Percentiles rank a stretch among this genome's conserved stretches.
phyloP scores from a whole-genome alignment of 1,139 yeast genomes.

The Blastobotrys apis region DNA sequence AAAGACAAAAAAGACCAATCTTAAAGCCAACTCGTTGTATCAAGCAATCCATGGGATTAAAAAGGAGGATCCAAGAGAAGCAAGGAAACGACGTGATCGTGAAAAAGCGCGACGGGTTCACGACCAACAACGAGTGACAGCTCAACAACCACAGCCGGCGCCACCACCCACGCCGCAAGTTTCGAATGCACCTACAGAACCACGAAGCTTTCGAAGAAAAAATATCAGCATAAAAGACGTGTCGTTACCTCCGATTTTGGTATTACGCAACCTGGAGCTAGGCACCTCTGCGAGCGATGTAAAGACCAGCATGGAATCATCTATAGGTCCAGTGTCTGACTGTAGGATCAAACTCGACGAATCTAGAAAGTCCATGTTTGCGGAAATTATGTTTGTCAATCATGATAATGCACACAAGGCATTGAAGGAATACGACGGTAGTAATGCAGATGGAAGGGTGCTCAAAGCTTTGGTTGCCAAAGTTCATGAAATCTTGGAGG shows the following conservation, averaged over 20 bases:
- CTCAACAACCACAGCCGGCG: background rate
- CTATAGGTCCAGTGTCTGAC: slow-evolving; percentile 20
- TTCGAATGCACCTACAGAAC: background rate
- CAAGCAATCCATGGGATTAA: slow-evolving; percentile 7
- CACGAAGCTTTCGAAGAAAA: too few species aligned
- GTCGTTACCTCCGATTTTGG: slow-evolving; percentile 29
- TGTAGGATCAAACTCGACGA: slow-evolving; percentile 24
- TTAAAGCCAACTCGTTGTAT: slow-evolving; percentile 4
- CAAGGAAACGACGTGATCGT: background rate
- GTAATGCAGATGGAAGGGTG: slow-evolving; percentile 30
- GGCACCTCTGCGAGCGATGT: slow-evolving; percentile 32
- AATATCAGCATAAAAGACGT: too few species aligned
- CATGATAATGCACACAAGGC: slow-evolving; percentile 23
- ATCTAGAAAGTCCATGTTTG: slow-evolving; percentile 21
- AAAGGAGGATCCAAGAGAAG: background rate
- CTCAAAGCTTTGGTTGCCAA: slow-evolving; percentile 25
- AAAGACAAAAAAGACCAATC: too few species aligned
- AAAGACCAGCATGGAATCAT: slow-evolving; percentile 12
- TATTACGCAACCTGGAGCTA: slow-evolving; percentile 24
- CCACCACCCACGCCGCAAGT: too few species aligned
- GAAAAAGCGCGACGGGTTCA: background rate
- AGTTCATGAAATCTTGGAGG: slow-evolving; percentile 22
- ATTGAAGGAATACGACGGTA: slow-evolving; percentile 26
- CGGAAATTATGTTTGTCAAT: slow-evolving; percentile 28
- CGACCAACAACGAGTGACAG: background rate